Conservation (phyloP, 2,329 filamentous ascomycete genomes). For the Nothopassalora personata region DNA sequence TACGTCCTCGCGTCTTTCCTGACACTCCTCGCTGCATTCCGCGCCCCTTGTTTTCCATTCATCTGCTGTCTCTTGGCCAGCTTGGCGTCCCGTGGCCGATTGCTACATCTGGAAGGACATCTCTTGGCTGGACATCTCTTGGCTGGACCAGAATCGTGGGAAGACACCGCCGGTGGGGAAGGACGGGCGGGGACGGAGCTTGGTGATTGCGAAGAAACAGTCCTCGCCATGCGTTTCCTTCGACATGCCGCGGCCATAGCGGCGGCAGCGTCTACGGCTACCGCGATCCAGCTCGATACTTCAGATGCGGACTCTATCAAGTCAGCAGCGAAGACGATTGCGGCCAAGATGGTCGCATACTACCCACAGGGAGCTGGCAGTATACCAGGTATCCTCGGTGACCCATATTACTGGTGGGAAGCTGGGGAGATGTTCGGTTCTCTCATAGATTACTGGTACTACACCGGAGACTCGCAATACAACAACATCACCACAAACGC, state of each 20-base stretch:
- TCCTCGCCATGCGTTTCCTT: not conserved
- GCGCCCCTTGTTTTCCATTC: not conserved
- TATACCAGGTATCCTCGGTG: constrained; percentile 52
- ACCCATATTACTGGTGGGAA: constrained; percentile 73
- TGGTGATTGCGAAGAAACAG: not conserved
- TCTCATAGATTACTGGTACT: constrained; percentile 65
- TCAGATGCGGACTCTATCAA: constrained; percentile 38
- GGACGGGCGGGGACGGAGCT: not conserved
- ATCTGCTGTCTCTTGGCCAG: not conserved
- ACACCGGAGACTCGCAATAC: constrained; percentile 60
- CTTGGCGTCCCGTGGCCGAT: not conserved
- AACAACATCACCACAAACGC: constrained; percentile 56
- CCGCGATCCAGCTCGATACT: not conserved
- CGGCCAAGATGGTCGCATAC: constrained; percentile 46
- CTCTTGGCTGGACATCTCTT: not conserved
- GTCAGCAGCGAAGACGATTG: constrained; percentile 37
- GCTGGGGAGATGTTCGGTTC: constrained; percentile 58
- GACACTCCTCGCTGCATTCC: not conserved
- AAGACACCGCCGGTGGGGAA: not conserved
- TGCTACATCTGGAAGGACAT: not conserved
- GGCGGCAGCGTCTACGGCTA: not conserved
- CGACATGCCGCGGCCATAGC: not conserved
- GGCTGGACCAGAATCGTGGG: not conserved
- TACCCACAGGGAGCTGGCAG: constrained; percentile 51
- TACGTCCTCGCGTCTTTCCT: too few relatives aligned